A percentile compares a stretch with the other conserved stretches of the same genome.
These are phyloP conservation scores for Hanseniaspora guilliermondii DNA, from an alignment of 805 yeast genomes.

Conservation along the genomic window DNA sequence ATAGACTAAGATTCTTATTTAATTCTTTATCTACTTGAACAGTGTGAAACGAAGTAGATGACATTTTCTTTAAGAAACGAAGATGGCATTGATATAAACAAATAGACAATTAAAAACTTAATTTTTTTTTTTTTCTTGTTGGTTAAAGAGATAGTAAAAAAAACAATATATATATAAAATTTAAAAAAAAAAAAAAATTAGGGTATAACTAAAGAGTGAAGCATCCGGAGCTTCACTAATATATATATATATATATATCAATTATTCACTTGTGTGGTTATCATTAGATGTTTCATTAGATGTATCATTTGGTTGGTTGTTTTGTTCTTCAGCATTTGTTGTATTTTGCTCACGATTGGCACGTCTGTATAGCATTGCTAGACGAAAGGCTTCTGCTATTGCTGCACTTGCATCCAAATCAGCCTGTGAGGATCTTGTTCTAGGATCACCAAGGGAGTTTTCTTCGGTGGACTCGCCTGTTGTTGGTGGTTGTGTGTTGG, in stretches of 20 bases:
- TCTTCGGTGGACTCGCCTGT: background rate
- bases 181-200: background rate
- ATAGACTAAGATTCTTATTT: background rate
- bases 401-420: background rate
- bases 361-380: conserved; percentile 6
- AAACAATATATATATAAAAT: background rate
- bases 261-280: background rate
- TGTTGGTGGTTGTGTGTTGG: background rate
- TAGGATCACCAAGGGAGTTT: background rate
- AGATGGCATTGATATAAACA: no score
- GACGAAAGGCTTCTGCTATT: conserved; percentile 8
- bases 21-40: background rate
- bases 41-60: no score
- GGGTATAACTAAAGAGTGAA: background rate
- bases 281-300: background rate
- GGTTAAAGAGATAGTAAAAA: no score
- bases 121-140: no score
- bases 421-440: background rate
- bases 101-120: no score
- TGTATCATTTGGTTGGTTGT: background rate
- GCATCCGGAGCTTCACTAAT: background rate
- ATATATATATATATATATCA: background rate
- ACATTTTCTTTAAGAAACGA: no score
- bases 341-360: background rate
- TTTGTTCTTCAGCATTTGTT: background rate